A percentile compares a stretch with the other conserved stretches of the same genome.
phyloP scores from a whole-genome alignment of 2,329 filamentous ascomycete genomes.

The Venturia carpophila region DNA sequence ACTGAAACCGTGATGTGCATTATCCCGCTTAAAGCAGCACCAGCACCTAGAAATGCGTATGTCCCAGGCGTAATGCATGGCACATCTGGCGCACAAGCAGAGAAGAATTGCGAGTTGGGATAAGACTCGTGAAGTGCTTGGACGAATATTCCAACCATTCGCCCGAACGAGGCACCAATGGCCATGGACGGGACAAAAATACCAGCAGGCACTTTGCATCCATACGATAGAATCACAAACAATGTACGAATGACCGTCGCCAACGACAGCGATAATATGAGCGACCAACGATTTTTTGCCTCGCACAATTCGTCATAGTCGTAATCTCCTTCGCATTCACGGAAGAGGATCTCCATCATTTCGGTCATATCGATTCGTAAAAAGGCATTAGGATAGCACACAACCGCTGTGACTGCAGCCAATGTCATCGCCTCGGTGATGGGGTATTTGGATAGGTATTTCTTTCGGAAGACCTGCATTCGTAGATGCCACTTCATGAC shows the following conservation, averaged over 20 bases:
- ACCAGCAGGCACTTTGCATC: conserved; percentile 93
- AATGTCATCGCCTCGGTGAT: conserved; percentile 80
- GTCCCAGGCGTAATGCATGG: conserved; percentile 96
- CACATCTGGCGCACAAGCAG: conserved; percentile 80
- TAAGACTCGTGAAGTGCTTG: conserved; percentile 80
- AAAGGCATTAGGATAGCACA: conserved; percentile 97
- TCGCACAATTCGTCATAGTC: conserved; percentile 90
- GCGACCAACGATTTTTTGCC: conserved; percentile 62
- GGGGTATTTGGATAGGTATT: conserved; percentile 76
- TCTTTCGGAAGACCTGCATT: conserved; percentile 86
- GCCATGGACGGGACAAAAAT: conserved; percentile 99
- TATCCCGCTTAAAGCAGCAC: conserved; percentile 83
- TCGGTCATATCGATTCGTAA: conserved; percentile 97
- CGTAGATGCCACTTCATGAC: conserved; percentile 97
- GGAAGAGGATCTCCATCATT: conserved; percentile 96
- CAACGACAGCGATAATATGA: conserved; percentile 67
- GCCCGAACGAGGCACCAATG: conserved; percentile 85
- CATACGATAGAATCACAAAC: conserved; percentile 91
- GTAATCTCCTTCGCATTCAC: conserved; percentile 82
- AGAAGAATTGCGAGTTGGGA: conserved; percentile 75
- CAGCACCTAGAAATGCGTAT: conserved; percentile 91
- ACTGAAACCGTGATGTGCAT: conserved; percentile 98
- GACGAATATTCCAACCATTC: conserved; percentile 89
- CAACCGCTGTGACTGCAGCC: conserved; percentile 72
- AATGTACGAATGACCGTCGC: conserved; percentile 76